Conservation (phyloP, 352 stramenopile genomes). For the Globisporangium rhizosaccharum region DNA sequence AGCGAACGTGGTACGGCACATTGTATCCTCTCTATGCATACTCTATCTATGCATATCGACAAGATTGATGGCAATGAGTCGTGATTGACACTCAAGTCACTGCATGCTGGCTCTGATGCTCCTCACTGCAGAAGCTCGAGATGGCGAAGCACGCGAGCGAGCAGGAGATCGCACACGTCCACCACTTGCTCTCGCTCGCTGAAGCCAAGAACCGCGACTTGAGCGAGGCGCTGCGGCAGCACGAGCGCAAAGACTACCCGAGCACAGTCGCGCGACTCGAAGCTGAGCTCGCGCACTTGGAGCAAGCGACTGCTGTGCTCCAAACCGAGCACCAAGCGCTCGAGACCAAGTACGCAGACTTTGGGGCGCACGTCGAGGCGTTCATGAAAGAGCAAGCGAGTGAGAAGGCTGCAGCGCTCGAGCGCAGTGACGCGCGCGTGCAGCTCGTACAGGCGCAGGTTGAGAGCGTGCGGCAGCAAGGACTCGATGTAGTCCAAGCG, state of each 20-base stretch:
- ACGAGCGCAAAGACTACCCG: constrained; percentile 44
- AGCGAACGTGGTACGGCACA: constrained; percentile 12
- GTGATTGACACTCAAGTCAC: neutral
- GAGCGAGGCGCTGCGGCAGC: constrained; percentile 26
- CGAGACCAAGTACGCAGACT: constrained; percentile 65
- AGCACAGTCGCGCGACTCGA: constrained; percentile 46
- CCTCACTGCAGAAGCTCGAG: constrained; percentile 33
- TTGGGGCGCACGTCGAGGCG: constrained; percentile 62
- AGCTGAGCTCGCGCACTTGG: constrained; percentile 33
- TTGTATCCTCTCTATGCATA: neutral
- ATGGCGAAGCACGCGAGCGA: constrained; percentile 41
- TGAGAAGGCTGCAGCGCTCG: constrained; percentile 31
- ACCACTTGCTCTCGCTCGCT: constrained; percentile 42
- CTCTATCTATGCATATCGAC: neutral
- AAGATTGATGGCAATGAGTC: constrained; percentile 1
- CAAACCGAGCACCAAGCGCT: constrained; percentile 55
- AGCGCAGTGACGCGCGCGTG: constrained; percentile 28
- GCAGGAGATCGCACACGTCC: constrained; percentile 47
- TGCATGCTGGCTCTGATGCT: neutral
- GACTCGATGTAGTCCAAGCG: constrained; percentile 33
- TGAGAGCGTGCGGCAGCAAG: constrained; percentile 26
- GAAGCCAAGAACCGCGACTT: constrained; percentile 46
- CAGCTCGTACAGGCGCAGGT: constrained; percentile 34
- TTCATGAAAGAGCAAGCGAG: constrained; percentile 71
- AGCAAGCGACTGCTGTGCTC: constrained; percentile 23